Evolutionary conservation across 1,139 yeast genomes (phyloP), one percentile per base, ranked within the genome.

Genomic region (Yamadazyma dushanensis): DNA sequence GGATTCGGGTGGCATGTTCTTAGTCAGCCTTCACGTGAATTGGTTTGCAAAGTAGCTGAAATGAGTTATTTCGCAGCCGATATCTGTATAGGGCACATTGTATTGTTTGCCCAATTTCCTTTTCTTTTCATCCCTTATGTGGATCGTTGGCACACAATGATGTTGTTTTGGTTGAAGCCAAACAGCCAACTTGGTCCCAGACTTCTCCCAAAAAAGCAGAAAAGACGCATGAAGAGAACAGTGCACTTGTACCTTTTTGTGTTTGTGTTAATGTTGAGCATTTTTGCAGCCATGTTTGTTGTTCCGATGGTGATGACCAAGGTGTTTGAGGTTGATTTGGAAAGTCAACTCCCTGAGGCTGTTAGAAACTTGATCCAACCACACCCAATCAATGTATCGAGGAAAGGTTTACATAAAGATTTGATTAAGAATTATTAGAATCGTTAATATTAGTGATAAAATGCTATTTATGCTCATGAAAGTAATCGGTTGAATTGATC

Each of bases 101-200:
- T 80, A 3, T 55, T 78, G 36, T 61, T 74, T 34, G 50, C 65
- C 3, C 83, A 78, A 43, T 44, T 76, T 9, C 85, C 85, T 2
- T 46, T 78, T 6, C 52, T 79, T 26, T 56, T 77, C 20, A 57
- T 79, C 20, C 86, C 85, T 1, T 76, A 68, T 46, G 63, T 76
- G 31, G 92, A 87, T 54, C 72, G 72, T 38, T 78, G 88, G 81
- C 97, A 89, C 54, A 78, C 94, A 1, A 65, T 82, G 59, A 73
- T 85, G 72, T 64, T 89, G 30, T 78, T 88, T 56, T 89, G 96
- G 97, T 63, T 87, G 36, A 73, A 70, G 33, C 95, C 96, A 1
- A 70, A 75, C 2, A 57, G 66, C 43, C 74, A 78, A 46, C 53
- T 75, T 31, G 59, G 74, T 32, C 58, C 74, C 38, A 57, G 74